phyloP scores from a whole-genome alignment of 1,284 basidiomycete species.

The Inonotus hispidus region DNA sequence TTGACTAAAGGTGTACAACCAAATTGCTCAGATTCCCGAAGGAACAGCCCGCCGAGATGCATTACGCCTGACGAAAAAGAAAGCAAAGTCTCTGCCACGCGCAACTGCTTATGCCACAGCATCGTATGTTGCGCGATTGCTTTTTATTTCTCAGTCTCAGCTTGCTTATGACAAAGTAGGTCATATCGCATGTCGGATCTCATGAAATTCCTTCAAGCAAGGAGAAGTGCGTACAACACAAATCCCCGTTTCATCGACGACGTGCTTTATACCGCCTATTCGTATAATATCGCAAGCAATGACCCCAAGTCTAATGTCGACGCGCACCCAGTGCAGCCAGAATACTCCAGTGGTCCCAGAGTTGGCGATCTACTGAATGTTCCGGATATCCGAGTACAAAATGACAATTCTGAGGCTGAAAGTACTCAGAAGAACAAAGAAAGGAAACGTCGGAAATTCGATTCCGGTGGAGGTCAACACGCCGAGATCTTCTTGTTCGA shows the following conservation, averaged over 20 bases:
- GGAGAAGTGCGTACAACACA: slow-evolving; percentile 77
- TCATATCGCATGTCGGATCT: slow-evolving; percentile 87
- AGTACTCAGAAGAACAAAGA: slow-evolving; percentile 28
- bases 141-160: not conserved
- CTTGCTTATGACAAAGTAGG: slow-evolving; percentile 33
- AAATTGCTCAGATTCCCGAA: slow-evolving; percentile 88
- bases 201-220: slow-evolving; percentile 83
- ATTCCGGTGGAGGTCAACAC: slow-evolving; percentile 54
- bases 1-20: slow-evolving; percentile 69
- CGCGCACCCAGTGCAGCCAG: slow-evolving; percentile 20
- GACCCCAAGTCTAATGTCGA: slow-evolving; percentile 27
- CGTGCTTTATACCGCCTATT: slow-evolving; percentile 80
- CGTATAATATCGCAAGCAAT: slow-evolving; percentile 41
- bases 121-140: slow-evolving; percentile 45
- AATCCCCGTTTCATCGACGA: slow-evolving; percentile 78
- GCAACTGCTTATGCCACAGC: slow-evolving; percentile 96
- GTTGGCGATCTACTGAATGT: slow-evolving; percentile 66
- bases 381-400: slow-evolving; percentile 49
- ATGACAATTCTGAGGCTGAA: slow-evolving; percentile 17
- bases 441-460: slow-evolving; percentile 55
- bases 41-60: slow-evolving; percentile 93
- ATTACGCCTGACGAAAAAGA: slow-evolving; percentile 84
- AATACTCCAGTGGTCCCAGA: slow-evolving; percentile 27
- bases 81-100: slow-evolving; percentile 88
- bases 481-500: slow-evolving; percentile 92